Percentiles rank a stretch among this genome's conserved stretches.
Conservation (phyloP, 2,329 filamentous ascomycete species). For the Alternaria atra region DNA sequence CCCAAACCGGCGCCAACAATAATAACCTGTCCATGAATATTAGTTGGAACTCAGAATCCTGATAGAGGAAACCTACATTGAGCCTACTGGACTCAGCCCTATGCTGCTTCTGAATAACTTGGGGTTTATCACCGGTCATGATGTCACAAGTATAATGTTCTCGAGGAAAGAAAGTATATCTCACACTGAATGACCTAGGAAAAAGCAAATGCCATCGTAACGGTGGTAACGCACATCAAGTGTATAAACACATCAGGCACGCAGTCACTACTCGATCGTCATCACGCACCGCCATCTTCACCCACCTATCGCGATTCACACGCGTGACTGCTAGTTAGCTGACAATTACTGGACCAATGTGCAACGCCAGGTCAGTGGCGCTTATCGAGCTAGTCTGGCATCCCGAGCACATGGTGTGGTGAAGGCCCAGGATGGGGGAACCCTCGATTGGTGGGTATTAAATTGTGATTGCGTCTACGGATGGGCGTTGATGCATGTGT, state of each 20-base stretch:
- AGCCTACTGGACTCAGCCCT: constrained; percentile 37
- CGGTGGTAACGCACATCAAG: not conserved
- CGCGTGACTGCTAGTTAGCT: constrained; percentile 18
- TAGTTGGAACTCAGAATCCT: not conserved
- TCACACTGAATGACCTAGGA: not conserved
- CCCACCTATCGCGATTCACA: constrained; percentile 30
- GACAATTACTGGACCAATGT: constrained; percentile 12
- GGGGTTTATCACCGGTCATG: constrained; percentile 38
- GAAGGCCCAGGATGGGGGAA: constrained; percentile 15
- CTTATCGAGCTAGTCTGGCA: constrained; percentile 21
- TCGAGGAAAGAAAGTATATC: not conserved
- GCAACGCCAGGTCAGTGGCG: constrained; percentile 10
- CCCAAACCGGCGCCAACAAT: constrained; percentile 66
- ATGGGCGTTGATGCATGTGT: constrained; percentile 5
- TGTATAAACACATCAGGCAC: constrained; percentile 11
- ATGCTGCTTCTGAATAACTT: constrained; percentile 37
- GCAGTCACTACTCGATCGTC: constrained; percentile 14
- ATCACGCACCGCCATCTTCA: constrained; percentile 29
- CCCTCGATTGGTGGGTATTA: constrained; percentile 16
- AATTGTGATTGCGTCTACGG: constrained; percentile 11
- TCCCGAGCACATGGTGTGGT: not conserved
- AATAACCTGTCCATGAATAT: constrained; percentile 48
- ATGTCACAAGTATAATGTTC: constrained; percentile 25
- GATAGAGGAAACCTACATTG: constrained; percentile 26
- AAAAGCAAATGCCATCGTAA: not conserved